These are phyloP conservation scores for Pachysolen tannophilus DNA, from an alignment of 805 yeast genomes.

Conservation along the genomic window DNA sequence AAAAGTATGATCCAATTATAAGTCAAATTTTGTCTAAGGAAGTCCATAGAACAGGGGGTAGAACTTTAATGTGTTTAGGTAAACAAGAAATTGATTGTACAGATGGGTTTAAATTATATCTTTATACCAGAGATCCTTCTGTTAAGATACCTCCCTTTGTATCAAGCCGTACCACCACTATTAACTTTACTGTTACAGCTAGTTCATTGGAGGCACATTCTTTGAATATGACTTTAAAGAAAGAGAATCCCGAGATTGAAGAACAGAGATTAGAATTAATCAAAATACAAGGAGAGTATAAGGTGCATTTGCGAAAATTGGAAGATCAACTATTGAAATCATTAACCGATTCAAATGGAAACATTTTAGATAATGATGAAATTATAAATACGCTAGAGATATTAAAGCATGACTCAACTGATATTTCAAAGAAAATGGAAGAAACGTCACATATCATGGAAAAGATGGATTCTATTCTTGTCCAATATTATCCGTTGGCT, in stretches of 20 bases:
- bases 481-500: constrained; percentile 47
- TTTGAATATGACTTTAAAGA: constrained; percentile 44
- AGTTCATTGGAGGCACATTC: constrained; percentile 58
- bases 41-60: constrained; percentile 57
- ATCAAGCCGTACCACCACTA: constrained; percentile 49
- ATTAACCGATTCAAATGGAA: constrained; percentile 49
- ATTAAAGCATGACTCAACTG: constrained; percentile 54
- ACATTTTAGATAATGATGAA: constrained; percentile 59
- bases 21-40: constrained; percentile 57
- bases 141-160: constrained; percentile 43
- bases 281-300: constrained; percentile 52
- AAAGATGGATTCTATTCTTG: constrained; percentile 40
- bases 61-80: constrained; percentile 55
- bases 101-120: constrained; percentile 47
- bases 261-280: constrained; percentile 43
- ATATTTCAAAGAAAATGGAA: constrained; percentile 42
- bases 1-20: constrained; percentile 68
- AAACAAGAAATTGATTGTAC: constrained; percentile 60
- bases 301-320: constrained; percentile 39
- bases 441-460: constrained; percentile 50
- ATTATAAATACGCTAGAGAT: constrained; percentile 53
- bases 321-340: constrained; percentile 53
- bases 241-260: constrained; percentile 62
- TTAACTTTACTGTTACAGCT: constrained; percentile 69
- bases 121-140: constrained; percentile 54